Base-by-base conservation (phyloP, 768 basidiomycete genomes). In the Amanita rimosa region DNA sequence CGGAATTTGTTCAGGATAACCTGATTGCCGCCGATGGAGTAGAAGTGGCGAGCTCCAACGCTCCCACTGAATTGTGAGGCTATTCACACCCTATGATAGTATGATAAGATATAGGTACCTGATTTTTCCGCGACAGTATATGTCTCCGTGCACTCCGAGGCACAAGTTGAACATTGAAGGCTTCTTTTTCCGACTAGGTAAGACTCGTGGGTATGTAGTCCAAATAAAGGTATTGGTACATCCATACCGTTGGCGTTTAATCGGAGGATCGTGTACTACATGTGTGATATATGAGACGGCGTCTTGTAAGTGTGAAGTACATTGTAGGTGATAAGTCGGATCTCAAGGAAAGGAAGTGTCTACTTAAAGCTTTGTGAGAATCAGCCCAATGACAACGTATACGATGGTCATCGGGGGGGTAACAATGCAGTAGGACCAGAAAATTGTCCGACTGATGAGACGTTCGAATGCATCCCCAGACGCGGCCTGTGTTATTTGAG, bases 381-480 rank as follows among this genome's bases (percentile, higher is more conserved):
- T 50, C 37, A 95, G 63, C 1, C 86, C 91, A 22, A 88, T 58
- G 38, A 94, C 74, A 43, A 94, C 86, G 58, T 82, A 84, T 14
- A 70, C 58, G 48, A 92, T 79, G 47, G 82, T 89, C n/a, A 84
- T 72, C 2, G 88, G 86, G 2, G 93, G 92, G 0, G 93, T 94
- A 49, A 93, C 68, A 29, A 91, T 66, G 55, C 88, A 92, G 60
- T 95, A 97, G 2, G 84, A 75, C 90, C 91, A 93, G 62, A 92
- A 92, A 51, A 97, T 89, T 0, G 94, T 97, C 46, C 88, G 76
- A 52, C 81, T 84, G 62, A 96, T 85, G 31, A 97, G 73, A 1
- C 91, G 73, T 67, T 97, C 95, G 60, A 98, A 97, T 0, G 88
- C 82, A 57, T 89, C 89, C 2, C 89, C 87, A 0, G 58, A 83